Percentiles rank a stretch among this genome's conserved stretches.
phyloP scores from a whole-genome alignment of 352 stramenopile genomes.

The Pythium pyrilobum region DNA sequence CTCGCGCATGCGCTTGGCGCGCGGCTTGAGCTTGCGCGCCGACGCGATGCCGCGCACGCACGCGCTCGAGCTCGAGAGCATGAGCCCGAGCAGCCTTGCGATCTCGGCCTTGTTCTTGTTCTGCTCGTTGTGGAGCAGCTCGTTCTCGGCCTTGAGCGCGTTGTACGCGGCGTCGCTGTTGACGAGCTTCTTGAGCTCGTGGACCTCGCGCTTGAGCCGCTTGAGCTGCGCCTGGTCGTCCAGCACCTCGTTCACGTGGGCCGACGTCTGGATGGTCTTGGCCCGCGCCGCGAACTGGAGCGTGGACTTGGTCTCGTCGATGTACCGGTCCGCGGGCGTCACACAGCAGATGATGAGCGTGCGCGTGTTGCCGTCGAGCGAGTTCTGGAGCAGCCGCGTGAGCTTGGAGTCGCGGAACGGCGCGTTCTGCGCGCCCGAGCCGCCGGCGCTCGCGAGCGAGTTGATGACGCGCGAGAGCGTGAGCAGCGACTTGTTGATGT shows the following conservation, averaged over 20 bases:
- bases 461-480: constrained; percentile 95
- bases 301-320: constrained; percentile 87
- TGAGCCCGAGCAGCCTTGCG: constrained; percentile 44
- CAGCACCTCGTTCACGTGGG: constrained; percentile 84
- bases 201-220: constrained; percentile 63
- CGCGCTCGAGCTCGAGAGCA: constrained; percentile 46
- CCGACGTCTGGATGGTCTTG: constrained; percentile 86
- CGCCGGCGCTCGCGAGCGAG: constrained; percentile 37
- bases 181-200: constrained; percentile 61
- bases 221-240: constrained; percentile 88
- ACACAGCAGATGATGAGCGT: constrained; percentile 89
- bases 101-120: constrained; percentile 57
- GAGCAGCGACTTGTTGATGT: constrained; percentile 96
- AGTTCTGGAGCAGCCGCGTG: constrained; percentile 89
- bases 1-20: constrained; percentile 46
- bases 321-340: constrained; percentile 61
- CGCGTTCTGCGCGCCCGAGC: constrained; percentile 30
- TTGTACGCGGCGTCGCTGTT: constrained; percentile 38
- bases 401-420: constrained; percentile 90
- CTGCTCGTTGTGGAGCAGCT: constrained; percentile 50
- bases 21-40: constrained; percentile 22
- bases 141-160: constrained; percentile 68
- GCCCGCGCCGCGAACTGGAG: constrained; percentile 91
- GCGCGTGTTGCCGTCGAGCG: constrained; percentile 87
- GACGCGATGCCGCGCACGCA: constrained; percentile 10